phyloP scores from a whole-genome alignment of 257 asterid genomes.

The Lavandula angustifolia region DNA sequence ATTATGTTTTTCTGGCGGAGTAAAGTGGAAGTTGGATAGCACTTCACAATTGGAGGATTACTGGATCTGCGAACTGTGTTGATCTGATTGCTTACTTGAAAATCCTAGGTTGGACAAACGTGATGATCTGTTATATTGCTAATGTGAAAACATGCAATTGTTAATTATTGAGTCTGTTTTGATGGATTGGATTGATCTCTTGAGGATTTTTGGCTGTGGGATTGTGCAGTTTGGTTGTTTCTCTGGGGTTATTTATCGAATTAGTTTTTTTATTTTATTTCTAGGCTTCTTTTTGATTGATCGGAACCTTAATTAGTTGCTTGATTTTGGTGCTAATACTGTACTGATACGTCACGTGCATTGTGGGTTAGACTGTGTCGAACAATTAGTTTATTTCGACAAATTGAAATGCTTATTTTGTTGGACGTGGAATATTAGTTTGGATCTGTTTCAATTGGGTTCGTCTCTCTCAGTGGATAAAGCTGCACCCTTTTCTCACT shows the following conservation, averaged over 20 bases:
- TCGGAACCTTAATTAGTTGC: background rate
- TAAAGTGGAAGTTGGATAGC: conserved; percentile 8
- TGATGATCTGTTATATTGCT: conserved; percentile 20
- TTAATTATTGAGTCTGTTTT: background rate
- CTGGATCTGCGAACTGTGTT: conserved; percentile 30
- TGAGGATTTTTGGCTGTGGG: background rate
- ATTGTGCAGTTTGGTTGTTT: background rate
- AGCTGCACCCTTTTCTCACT: background rate
- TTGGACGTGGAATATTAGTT: background rate
- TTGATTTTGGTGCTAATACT: background rate
- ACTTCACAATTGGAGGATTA: background rate
- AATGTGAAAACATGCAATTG: conserved; percentile 14
- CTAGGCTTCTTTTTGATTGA: conserved; percentile 4
- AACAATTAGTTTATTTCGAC: background rate
- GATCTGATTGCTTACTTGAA: conserved; percentile 26
- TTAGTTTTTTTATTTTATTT: background rate
- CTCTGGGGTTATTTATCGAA: background rate
- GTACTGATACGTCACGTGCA: conserved; percentile 3
- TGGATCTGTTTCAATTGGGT: conserved; percentile 23
- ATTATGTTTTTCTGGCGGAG: background rate
- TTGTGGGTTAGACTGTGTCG: conserved; percentile 5
- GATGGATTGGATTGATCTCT: conserved; percentile 27
- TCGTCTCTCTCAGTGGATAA: background rate
- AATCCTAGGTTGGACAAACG: background rate
- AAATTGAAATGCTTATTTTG: background rate